Conservation (phyloP, 2,329 filamentous ascomycete species). For the Pseudogymnoascus destructans region DNA sequence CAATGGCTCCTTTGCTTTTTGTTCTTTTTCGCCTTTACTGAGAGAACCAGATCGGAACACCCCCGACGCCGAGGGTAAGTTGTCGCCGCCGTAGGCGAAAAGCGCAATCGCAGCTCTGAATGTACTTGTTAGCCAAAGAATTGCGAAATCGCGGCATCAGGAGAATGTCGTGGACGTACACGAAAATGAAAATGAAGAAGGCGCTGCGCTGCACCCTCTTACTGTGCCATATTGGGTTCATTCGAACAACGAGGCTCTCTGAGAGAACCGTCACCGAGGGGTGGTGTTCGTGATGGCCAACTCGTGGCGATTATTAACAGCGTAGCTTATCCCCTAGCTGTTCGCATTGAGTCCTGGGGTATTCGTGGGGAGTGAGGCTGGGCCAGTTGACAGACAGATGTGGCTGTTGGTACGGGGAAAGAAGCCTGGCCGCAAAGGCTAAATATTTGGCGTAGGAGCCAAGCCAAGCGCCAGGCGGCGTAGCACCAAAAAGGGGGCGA, state of each 20-base stretch:
- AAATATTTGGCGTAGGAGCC: neutral
- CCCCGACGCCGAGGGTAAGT: neutral
- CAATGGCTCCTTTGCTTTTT: neutral
- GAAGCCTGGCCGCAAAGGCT: neutral
- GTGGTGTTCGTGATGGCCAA: neutral
- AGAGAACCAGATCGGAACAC: neutral
- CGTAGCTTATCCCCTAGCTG: neutral
- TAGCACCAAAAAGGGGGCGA: constrained; percentile 1
- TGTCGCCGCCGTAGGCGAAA: neutral
- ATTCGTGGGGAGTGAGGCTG: neutral
- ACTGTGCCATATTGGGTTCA: constrained; percentile 11
- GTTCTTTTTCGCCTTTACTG: neutral
- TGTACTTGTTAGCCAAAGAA: neutral
- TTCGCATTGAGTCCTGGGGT: neutral
- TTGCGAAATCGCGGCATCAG: neutral
- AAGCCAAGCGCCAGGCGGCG: constrained; percentile 2
- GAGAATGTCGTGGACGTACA: constrained; percentile 1
- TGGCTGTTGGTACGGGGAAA: neutral
- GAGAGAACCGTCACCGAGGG: neutral
- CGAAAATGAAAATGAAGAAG: constrained; percentile 8
- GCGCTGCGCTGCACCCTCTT: constrained; percentile 11
- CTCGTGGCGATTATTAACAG: neutral
- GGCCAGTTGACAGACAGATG: neutral
- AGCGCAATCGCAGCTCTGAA: constrained; percentile 1
- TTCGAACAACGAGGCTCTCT: neutral